Evolutionary conservation across 2,329 filamentous ascomycete species (phyloP).

Genomic region (Exophiala aquamarina): DNA sequence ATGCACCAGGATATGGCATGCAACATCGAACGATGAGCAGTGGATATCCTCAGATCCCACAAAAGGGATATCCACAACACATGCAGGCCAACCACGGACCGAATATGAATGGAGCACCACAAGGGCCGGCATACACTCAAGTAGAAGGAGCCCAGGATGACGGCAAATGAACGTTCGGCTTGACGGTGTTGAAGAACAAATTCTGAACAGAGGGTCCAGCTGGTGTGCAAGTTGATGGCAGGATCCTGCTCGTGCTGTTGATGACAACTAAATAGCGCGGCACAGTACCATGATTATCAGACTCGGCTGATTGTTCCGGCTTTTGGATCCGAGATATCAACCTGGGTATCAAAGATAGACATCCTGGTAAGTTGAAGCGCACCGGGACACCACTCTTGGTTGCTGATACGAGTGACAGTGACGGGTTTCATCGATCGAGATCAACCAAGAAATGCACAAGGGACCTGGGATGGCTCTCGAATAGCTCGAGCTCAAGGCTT

Average conservation of each 20-base stretch:
- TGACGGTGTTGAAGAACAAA: not conserved
- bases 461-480: too few relatives aligned
- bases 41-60: constrained; percentile 51
- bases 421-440: too few relatives aligned
- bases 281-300: not conserved
- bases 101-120: constrained; percentile 25
- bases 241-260: too few relatives aligned
- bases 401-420: too few relatives aligned
- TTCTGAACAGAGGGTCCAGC: not conserved
- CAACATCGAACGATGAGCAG: constrained; percentile 58
- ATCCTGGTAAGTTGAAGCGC: constrained; percentile 2
- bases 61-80: constrained; percentile 41
- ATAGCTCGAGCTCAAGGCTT: too few relatives aligned
- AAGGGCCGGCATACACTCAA: constrained; percentile 22
- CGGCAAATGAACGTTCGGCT: constrained; percentile 19
- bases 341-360: constrained; percentile 3
- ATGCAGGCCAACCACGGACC: constrained; percentile 31
- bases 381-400: too few relatives aligned
- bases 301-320: not conserved
- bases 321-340: not conserved
- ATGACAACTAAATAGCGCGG: too few relatives aligned
- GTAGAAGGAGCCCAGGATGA: constrained; percentile 22
- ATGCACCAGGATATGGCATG: constrained; percentile 63
- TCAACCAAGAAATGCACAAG: too few relatives aligned
- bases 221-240: too few relatives aligned